Evolutionary conservation across 495 filamentous ascomycete species (phyloP).

Genomic region (Penicillium angulare): DNA sequence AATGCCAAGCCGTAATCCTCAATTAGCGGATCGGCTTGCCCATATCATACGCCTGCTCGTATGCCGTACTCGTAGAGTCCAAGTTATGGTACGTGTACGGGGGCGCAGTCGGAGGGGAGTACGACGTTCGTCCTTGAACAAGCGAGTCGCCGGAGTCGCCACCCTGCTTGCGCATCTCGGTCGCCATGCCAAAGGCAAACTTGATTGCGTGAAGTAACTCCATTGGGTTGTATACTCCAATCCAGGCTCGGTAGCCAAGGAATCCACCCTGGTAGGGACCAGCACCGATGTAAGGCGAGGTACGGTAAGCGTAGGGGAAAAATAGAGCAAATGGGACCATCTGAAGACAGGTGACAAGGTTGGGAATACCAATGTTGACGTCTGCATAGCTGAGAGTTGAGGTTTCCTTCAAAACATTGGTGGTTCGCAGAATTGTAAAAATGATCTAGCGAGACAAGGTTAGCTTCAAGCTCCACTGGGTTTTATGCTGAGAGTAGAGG

Average conservation of each 20-base stretch:
- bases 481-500: background rate
- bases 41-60: background rate
- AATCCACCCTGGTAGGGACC: slow-evolving; percentile 13
- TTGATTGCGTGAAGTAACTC: slow-evolving; percentile 12
- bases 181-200: background rate
- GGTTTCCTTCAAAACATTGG: slow-evolving; percentile 18
- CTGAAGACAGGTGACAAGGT: slow-evolving; percentile 32
- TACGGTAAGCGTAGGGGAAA: slow-evolving; percentile 31
- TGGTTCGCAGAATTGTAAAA: slow-evolving; percentile 31
- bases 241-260: slow-evolving; percentile 12
- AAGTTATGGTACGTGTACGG: background rate
- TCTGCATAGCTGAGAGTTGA: slow-evolving; percentile 31
- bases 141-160: background rate
- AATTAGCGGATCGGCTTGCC: too few relatives aligned
- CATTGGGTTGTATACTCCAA: slow-evolving; percentile 8
- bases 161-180: background rate
- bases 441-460: slow-evolving; percentile 15
- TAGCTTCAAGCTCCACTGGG: background rate
- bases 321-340: slow-evolving; percentile 34
- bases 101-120: background rate
- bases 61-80: background rate
- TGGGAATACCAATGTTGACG: slow-evolving; percentile 30
- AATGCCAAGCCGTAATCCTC: too few relatives aligned
- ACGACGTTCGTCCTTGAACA: background rate
- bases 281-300: slow-evolving; percentile 17